Evolutionary conservation across 2,329 filamentous ascomycete genomes (phyloP), one percentile per base, ranked within the genome.

Genomic region (Pestalotiopsis sp.): DNA sequence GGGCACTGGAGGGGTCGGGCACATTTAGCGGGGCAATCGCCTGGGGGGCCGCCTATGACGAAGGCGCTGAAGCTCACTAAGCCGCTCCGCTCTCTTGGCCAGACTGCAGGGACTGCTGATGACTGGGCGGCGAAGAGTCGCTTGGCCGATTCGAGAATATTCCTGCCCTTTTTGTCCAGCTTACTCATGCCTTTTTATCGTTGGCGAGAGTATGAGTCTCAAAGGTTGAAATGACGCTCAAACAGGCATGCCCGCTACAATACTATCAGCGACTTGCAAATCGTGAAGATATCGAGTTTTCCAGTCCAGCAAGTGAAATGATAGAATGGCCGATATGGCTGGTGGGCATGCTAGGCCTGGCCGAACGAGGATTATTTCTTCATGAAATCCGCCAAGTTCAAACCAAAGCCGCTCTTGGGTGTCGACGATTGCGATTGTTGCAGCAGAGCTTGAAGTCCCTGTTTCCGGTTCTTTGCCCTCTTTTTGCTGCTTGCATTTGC

Each of bases 391-490:
- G 85, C 81, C n/a, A 90, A 82, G 70, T 84, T 88, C 38, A 90
- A 77, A 20, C 81, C 81, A 59, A 83, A 75, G 3, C 82, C 79
- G 39, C 73, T 75, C 57, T 74, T 81, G 69, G 76, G 72, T 56
- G 75, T 81, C 13, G 81, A 74, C 4, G 81, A 74, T 74, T 82
- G 83, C 65, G 82, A 83, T 71, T 88, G 87, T 62, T 85, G 84
- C n/a, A 92, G 81, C 56, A 92, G 77, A 65, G 90, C 89, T 76
- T 91, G 88, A n/a, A 93, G 81, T 1, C 89, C 89, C 41, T 88
- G 87, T 78, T 91, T 92, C 69, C 89, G 84, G 70, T 82, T 87
- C 80, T 90, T 92, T 39, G 90, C 87, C 64, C 89, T 84, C 80
- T 91, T 91, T 79, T 89, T 91, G 80, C 87, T 91, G 79, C 80